Evolutionary conservation across 2,329 filamentous ascomycete species (phyloP).

Genomic region (Stagonosporopsis tanaceti): DNA sequence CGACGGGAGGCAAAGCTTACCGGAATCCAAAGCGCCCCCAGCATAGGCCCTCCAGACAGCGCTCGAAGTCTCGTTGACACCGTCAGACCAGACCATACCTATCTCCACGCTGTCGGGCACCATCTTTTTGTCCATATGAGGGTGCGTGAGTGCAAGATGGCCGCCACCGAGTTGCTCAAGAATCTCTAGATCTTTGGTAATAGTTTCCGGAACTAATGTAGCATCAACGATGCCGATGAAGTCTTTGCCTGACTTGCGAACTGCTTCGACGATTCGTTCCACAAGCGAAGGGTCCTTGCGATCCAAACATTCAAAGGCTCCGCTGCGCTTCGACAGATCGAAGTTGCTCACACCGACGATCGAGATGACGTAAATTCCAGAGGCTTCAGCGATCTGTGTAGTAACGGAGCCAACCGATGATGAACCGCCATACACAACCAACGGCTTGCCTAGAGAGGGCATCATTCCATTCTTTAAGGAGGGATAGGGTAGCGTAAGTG

Average conservation of each 20-base stretch:
- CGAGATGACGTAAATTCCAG: conserved; percentile 51
- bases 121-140: conserved; percentile 35
- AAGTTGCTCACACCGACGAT: conserved; percentile 45
- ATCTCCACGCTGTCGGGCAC: conserved; percentile 42
- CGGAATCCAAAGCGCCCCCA: conserved; percentile 32
- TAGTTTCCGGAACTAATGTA: conserved; percentile 34
- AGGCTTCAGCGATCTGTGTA: conserved; percentile 52
- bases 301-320: conserved; percentile 38
- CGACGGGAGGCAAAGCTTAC: conserved; percentile 36
- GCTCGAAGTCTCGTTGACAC: conserved; percentile 33
- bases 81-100: conserved; percentile 37
- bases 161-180: conserved; percentile 42
- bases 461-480: conserved; percentile 36
- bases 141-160: conserved; percentile 49
- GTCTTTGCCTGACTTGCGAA: conserved; percentile 41
- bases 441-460: conserved; percentile 39
- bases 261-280: conserved; percentile 48
- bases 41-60: conserved; percentile 39
- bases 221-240: conserved; percentile 54
- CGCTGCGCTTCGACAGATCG: conserved; percentile 27
- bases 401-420: conserved; percentile 50
- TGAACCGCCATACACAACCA: conserved; percentile 60
- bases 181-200: conserved; percentile 32
- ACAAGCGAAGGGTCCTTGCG: conserved; percentile 40
- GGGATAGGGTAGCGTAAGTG: conserved; percentile 51